Base-by-base conservation (phyloP, 1,139 yeast species). In the Suhomyces terraborum region DNA sequence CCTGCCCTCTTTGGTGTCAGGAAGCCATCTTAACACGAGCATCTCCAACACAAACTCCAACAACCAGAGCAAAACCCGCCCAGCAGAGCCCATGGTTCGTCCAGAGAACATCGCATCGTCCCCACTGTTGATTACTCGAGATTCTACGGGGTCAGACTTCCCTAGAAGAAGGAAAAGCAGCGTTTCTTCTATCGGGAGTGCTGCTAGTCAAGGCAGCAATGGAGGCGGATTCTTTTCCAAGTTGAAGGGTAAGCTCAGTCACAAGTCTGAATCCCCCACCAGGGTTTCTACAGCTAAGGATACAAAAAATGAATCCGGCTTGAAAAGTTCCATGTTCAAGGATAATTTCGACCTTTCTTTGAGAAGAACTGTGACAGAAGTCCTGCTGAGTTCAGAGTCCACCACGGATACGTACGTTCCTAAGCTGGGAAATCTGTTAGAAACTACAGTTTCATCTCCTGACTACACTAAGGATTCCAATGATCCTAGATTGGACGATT, bases 401-500 rank as follows among this genome's bases (percentile, higher is more conserved):
- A 22, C 16, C 14, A 20, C 23, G n/a, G 17, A 18, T 13, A 8
- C 30, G 3, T 24, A 18, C 10, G 8, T 12, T 8, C 28, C 30
- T 12, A 9, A 24, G 5, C n/a, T 13, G 5, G 12, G 13, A 3
- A 8, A 20, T n/a, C 18, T 28, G 7, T 26, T 38, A n/a, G 28
- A 30, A 6, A 47, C 58, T 25, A 46, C 59, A 6, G 50, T 49
- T 44, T 52, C 61, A 1, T 45, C 55, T 2, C 56, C 61, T 8
- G 42, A 41, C 4, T 35, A 41, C 28, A 27, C 49, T 10, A 39
- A 37, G 6, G 46, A 41, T 7, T 18, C 48, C 4, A 25, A 52
- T 5, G 87, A 82, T 51, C 82, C 84, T 1, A 69, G 79, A 48
- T 56, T 84, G 28, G 77, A 78, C 29, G 81, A 79, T 40, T 84